A percentile compares a stretch with the other conserved stretches of the same genome.
Evolutionary conservation across 129 eudicot species (phyloP).

Genomic region (Helianthus annuus): HanXRQr2.0-SUNRISE NC_035441.2:3059051-3059550

Average conservation of each 20-base stretch:
- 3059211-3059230: conserved; percentile 30
- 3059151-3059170: too few species aligned
- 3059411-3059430: conserved; percentile 88
- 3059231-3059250: conserved; percentile 62
- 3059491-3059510: too few species aligned
- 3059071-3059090: too few species aligned
- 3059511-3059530: too few species aligned
- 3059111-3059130: too few species aligned
- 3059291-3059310: conserved; percentile 79
- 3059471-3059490: conserved; percentile 10
- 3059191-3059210: background rate
- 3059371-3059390: conserved; percentile 67
- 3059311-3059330: conserved; percentile 90
- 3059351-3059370: conserved; percentile 85
- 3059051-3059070: too few species aligned
- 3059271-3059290: conserved; percentile 77
- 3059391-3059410: conserved; percentile 91
- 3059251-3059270: conserved; percentile 85
- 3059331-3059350: conserved; percentile 83
- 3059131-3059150: too few species aligned
- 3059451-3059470: conserved; percentile 71
- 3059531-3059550: too few species aligned
- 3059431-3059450: conserved; percentile 95
- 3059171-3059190: background rate
- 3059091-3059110: too few species aligned